Evolutionary conservation across 2,329 filamentous ascomycete species (phyloP).

Genomic region (Aspergillus sp.): DNA sequence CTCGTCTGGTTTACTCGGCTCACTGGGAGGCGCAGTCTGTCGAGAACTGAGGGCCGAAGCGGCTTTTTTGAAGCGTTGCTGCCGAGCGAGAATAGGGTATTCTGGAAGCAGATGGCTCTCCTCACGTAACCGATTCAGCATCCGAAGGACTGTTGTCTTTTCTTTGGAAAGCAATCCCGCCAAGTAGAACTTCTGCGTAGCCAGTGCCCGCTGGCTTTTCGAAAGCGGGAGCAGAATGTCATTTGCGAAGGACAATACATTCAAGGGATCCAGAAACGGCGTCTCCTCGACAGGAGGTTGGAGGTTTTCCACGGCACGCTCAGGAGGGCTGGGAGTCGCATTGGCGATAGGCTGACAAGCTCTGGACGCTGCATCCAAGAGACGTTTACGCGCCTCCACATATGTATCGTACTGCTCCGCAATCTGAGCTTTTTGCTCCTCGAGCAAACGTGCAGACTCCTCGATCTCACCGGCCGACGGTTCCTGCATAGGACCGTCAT

Average conservation of each 20-base stretch:
- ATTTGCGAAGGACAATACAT: conserved; percentile 33
- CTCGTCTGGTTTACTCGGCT: conserved; percentile 28
- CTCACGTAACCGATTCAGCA: conserved; percentile 40
- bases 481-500: conserved; percentile 29
- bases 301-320: conserved; percentile 14
- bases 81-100: conserved; percentile 37
- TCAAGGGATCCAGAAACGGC: conserved; percentile 24
- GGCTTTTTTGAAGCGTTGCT: conserved; percentile 37
- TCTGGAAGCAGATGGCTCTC: conserved; percentile 46
- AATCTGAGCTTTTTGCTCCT: conserved; percentile 34
- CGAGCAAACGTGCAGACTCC: conserved; percentile 28
- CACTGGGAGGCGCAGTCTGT: conserved; percentile 13
- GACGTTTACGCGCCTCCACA: conserved; percentile 33
- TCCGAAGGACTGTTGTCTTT: conserved; percentile 34
- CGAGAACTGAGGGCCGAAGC: conserved; percentile 28
- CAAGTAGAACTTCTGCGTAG: conserved; percentile 39
- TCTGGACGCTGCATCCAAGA: conserved; percentile 37
- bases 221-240: conserved; percentile 35
- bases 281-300: conserved; percentile 15
- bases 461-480: conserved; percentile 30
- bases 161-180: conserved; percentile 40
- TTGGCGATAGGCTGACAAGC: conserved; percentile 34
- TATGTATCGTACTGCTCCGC: conserved; percentile 37
- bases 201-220: conserved; percentile 37
- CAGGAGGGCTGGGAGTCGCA: conserved; percentile 21